These are phyloP conservation scores for Begonia peltatifolia DNA, from an alignment of 306 rosid species.

Conservation along the genomic window DNA sequence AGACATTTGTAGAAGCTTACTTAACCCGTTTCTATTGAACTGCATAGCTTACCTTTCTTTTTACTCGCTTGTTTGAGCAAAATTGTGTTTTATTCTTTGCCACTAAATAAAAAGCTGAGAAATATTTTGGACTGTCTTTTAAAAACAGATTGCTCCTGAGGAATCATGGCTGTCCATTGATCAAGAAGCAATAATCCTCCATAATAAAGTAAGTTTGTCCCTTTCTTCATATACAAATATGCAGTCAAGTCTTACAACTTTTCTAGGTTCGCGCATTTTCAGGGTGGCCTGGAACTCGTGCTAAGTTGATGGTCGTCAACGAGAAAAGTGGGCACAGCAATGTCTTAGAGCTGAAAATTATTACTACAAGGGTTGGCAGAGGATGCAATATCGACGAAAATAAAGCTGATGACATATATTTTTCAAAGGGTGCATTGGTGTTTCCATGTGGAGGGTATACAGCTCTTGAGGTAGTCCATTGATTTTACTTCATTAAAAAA, in stretches of 20 bases:
- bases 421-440: constrained; percentile 39
- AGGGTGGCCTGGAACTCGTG: constrained; percentile 97
- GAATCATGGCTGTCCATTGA: constrained; percentile 75
- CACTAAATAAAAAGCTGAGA: background rate
- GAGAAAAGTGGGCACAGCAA: constrained; percentile 30
- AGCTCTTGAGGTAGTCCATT: constrained; percentile 55
- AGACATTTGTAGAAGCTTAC: too few species aligned
- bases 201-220: constrained; percentile 61
- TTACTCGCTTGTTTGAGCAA: too few species aligned
- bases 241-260: constrained; percentile 37
- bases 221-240: constrained; percentile 14
- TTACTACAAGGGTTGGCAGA: constrained; percentile 50
- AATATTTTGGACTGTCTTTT: background rate
- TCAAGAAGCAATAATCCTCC: constrained; percentile 58
- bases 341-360: constrained; percentile 57
- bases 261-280: constrained; percentile 90
- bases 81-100: too few species aligned
- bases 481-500: constrained; percentile 4
- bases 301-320: constrained; percentile 40
- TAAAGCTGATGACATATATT: constrained; percentile 37
- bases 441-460: constrained; percentile 59
- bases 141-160: constrained; percentile 55
- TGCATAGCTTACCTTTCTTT: too few species aligned
- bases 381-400: constrained; percentile 17
- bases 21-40: too few species aligned